Conservation (phyloP, 352 stramenopile genomes). For the Phytophthora palmivora region DNA sequence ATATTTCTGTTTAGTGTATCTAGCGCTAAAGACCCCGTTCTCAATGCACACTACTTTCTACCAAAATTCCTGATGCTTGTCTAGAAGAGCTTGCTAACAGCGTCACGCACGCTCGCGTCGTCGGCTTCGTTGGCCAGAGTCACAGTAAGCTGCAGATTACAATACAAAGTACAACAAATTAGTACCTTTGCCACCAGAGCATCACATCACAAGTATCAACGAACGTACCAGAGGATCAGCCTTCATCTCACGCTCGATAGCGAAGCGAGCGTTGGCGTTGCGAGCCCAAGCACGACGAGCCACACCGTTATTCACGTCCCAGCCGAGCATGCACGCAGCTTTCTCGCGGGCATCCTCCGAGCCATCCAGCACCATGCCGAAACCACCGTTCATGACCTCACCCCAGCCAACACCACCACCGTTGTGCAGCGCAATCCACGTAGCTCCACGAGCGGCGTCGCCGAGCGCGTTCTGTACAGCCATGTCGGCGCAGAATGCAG, state of each 20-base stretch:
- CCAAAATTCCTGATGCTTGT: constrained; percentile 18
- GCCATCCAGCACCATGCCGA: constrained; percentile 89
- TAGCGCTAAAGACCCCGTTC: neutral
- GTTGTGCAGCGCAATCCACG: constrained; percentile 91
- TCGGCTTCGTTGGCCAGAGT: constrained; percentile 59
- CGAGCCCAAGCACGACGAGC: constrained; percentile 79
- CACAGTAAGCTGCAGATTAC: constrained; percentile 52
- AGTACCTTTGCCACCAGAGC: constrained; percentile 1
- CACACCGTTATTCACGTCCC: constrained; percentile 92
- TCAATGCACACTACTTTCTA: constrained; percentile 24
- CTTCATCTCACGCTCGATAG: constrained; percentile 87
- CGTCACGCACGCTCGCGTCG: constrained; percentile 51
- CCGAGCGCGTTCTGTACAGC: constrained; percentile 91
- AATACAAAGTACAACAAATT: constrained; percentile 17
- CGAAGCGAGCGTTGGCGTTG: constrained; percentile 87
- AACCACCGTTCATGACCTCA: constrained; percentile 90
- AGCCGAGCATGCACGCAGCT: constrained; percentile 80
- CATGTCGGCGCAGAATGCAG: constrained; percentile 90
- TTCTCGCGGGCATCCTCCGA: constrained; percentile 69
- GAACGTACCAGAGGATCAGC: constrained; percentile 67
- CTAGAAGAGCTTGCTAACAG: constrained; percentile 55
- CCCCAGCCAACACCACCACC: constrained; percentile 90
- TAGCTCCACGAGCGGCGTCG: constrained; percentile 83
- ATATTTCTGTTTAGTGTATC: constrained; percentile 29
- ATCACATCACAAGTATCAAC: neutral